Percentiles rank a stretch among this genome's conserved stretches.
These are phyloP conservation scores for Bolboschoenoplectus hybrid DNA, from an alignment of 202 grass and related monocot genomes.

Conservation along the genomic window DNA sequence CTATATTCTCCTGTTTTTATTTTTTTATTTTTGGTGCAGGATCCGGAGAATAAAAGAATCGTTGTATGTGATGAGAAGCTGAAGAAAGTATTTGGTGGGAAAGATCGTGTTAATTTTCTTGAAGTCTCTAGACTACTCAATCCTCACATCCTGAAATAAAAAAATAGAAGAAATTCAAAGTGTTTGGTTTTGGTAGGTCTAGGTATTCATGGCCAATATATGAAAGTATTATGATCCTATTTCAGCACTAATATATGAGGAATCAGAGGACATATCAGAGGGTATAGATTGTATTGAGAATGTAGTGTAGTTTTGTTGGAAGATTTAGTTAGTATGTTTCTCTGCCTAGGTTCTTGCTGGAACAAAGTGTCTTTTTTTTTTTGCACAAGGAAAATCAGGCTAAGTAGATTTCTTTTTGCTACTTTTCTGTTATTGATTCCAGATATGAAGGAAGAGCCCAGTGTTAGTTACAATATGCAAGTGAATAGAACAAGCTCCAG, in stretches of 20 bases:
- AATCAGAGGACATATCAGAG: neutral
- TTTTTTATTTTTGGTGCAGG: constrained; percentile 45
- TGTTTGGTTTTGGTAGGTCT: constrained; percentile 17
- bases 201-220: neutral
- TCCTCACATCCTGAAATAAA: constrained; percentile 71
- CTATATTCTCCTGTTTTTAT: constrained; percentile 23
- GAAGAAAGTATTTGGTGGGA: constrained; percentile 74
- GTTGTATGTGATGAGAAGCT: constrained; percentile 72
- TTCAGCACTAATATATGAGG: neutral
- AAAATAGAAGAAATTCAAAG: neutral
- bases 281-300: neutral
- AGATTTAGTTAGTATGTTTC: neutral
- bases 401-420: neutral
- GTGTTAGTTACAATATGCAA: too few species aligned
- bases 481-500: too few species aligned
- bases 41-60: constrained; percentile 69
- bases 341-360: neutral
- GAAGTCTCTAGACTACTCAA: constrained; percentile 74
- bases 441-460: neutral
- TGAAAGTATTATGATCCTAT: neutral
- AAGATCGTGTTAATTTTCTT: constrained; percentile 74
- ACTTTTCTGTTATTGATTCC: neutral
- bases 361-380: neutral
- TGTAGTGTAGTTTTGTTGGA: neutral
- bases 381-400: neutral